Evolutionary conservation across 352 stramenopile genomes (phyloP).

Genomic region (Saprolegnia diclina): DNA sequence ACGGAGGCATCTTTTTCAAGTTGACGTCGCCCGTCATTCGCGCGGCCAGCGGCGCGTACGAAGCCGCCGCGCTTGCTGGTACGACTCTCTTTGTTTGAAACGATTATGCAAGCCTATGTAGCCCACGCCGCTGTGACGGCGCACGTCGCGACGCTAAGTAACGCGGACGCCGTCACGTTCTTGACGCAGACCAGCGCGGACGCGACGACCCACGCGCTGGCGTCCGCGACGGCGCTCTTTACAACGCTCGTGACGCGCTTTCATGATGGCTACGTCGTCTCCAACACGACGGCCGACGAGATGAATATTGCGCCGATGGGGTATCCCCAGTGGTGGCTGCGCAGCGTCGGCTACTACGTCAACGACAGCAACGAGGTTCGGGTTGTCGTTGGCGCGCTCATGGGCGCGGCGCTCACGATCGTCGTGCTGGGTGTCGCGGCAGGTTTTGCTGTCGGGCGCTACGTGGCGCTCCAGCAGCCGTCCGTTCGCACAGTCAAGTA

Average conservation of each 20-base stretch:
- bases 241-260: slow-evolving; percentile 60
- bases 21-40: slow-evolving; percentile 55
- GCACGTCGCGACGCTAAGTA: slow-evolving; percentile 31
- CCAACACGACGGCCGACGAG: slow-evolving; percentile 40
- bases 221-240: slow-evolving; percentile 52
- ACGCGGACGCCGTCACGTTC: slow-evolving; percentile 43
- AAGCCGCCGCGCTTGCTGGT: slow-evolving; percentile 28
- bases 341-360: slow-evolving; percentile 67
- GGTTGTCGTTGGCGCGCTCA: neutral
- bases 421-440: neutral
- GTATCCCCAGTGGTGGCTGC: slow-evolving; percentile 80
- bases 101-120: slow-evolving; percentile 27
- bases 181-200: slow-evolving; percentile 45
- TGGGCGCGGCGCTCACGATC: neutral
- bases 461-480: neutral
- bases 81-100: neutral
- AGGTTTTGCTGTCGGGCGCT: neutral
- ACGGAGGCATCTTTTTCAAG: slow-evolving; percentile 64
- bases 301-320: slow-evolving; percentile 43
- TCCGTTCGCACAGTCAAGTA: too few relatives aligned
- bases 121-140: slow-evolving; percentile 38
- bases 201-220: slow-evolving; percentile 46
- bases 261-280: slow-evolving; percentile 73
- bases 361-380: slow-evolving; percentile 13
- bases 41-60: slow-evolving; percentile 47